Base-by-base conservation (phyloP, 2,329 filamentous ascomycete species). In the Fusarium musae region DNA sequence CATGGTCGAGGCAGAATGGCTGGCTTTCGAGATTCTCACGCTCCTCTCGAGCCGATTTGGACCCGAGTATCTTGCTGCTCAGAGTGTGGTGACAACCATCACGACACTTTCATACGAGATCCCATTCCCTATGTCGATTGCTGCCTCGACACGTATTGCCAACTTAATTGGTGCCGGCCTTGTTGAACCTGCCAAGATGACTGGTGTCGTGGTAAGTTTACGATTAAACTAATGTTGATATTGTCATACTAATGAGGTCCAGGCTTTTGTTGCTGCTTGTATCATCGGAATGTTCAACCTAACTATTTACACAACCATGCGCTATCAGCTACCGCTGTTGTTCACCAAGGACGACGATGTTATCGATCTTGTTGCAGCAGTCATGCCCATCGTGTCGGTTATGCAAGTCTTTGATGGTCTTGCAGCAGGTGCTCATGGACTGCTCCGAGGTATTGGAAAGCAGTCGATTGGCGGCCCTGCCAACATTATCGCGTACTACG, bases 1-100 rank as follows among this genome's bases (percentile, higher is more conserved):
- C 73, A 98, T 98, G 95, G 93, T 98, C 4, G 91, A 97, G 80
- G 95, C 96, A 9, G 96, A 98, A 81, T 97, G 93, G 84, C 88
- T 98, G 16, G 95, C 95, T 11, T 98, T 98, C 80, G 96, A 98
- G 81, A 90, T 97, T 54, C 86, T 97, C 70, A 97, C 95, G 0
- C 86, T 98, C n/a, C 90, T 91, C 13, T 90, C 93, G 0, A 93
- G 92, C 58, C 93, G 93, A 76, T 91, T 98, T 65, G 93, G 93
- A 21, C 90, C 93, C 4, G 91, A 91, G 23, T 90, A 92, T 69
- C 88, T 98, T 2, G 96, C 96, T 1, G 95, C 96, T 1, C 95
- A 99, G 82, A 95, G 93, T 39, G 91, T 98, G 19, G 85, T 98
- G 5, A 89, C 92, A 28, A 96, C 93, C 0, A 86, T 97, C 50